Conservation (phyloP, 129 eudicot genomes). For the Heracleum sosnowskyi region DNA sequence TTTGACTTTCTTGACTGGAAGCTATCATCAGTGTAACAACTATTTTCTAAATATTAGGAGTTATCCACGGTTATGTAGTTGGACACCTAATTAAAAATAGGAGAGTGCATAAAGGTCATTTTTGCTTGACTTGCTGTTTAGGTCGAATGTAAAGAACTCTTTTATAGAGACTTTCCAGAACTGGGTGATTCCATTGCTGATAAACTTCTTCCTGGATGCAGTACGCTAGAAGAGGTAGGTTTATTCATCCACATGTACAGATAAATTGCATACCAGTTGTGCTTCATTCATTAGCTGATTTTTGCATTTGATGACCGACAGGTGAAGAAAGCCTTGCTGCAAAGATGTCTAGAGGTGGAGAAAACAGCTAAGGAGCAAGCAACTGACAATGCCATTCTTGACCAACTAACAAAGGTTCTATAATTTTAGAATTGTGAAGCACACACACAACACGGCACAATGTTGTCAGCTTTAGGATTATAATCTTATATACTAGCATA, state of each 20-base stretch:
- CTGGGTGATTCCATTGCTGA: slow-evolving; percentile 73
- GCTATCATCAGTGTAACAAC: too few relatives aligned
- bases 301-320: slow-evolving; percentile 19
- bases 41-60: neutral
- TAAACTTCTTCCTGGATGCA: slow-evolving; percentile 75
- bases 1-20: too few relatives aligned
- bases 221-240: slow-evolving; percentile 67
- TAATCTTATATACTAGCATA: neutral
- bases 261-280: neutral
- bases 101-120: neutral
- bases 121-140: slow-evolving; percentile 14
- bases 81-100: neutral
- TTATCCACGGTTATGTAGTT: neutral
- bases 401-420: slow-evolving; percentile 70
- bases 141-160: slow-evolving; percentile 96
- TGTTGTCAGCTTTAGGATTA: neutral
- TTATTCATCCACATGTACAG: neutral
- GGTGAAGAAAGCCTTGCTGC: slow-evolving; percentile 69
- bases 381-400: slow-evolving; percentile 81
- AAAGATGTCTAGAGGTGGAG: slow-evolving; percentile 73
- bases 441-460: neutral
- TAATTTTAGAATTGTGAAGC: neutral
- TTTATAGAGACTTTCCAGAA: slow-evolving; percentile 80
- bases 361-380: slow-evolving; percentile 95
- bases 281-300: neutral